phyloP scores from a whole-genome alignment of 495 filamentous ascomycete genomes.

The Neurospora hispaniola region DNA sequence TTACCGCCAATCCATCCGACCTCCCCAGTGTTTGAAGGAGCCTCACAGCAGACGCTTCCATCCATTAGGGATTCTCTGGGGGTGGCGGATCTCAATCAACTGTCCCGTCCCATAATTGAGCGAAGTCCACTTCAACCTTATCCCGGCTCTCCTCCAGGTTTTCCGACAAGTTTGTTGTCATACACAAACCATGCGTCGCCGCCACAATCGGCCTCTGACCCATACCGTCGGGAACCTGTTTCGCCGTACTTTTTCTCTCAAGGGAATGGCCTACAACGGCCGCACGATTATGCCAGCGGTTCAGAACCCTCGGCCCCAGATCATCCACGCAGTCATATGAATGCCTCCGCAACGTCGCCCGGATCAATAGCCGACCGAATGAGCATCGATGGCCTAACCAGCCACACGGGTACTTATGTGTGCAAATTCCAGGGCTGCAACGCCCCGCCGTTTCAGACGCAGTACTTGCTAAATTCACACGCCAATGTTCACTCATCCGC shows the following conservation, averaged over 20 bases:
- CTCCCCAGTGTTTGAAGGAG: slow-evolving; percentile 32
- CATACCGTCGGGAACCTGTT: slow-evolving; percentile 14
- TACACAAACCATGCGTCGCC: slow-evolving; percentile 22
- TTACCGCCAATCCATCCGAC: slow-evolving; percentile 40
- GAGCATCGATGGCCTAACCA: slow-evolving; percentile 40
- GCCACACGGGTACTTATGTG: slow-evolving; percentile 19
- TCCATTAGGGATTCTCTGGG: slow-evolving; percentile 35
- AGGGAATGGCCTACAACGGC: slow-evolving; percentile 9
- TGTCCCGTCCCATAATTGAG: slow-evolving; percentile 43
- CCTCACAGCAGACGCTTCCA: slow-evolving; percentile 32
- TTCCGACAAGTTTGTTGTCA: slow-evolving; percentile 10
- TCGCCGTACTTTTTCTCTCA: slow-evolving; percentile 13
- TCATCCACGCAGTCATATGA: slow-evolving; percentile 11
- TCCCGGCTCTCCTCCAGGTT: slow-evolving; percentile 15
- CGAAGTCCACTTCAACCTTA: slow-evolving; percentile 13
- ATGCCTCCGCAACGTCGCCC: slow-evolving; percentile 18
- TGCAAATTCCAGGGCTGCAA: slow-evolving; percentile 49
- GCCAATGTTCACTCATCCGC: slow-evolving; percentile 90
- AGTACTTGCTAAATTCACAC: slow-evolving; percentile 76
- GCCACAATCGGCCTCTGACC: slow-evolving; percentile 25
- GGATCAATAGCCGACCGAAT: slow-evolving; percentile 36
- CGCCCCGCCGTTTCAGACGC: slow-evolving; percentile 84
- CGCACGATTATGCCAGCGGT: slow-evolving; percentile 14
- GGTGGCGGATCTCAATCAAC: slow-evolving; percentile 30
- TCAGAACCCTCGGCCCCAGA: slow-evolving; percentile 23